phyloP scores from a whole-genome alignment of 768 basidiomycete species.

The Mycena rosella region DNA sequence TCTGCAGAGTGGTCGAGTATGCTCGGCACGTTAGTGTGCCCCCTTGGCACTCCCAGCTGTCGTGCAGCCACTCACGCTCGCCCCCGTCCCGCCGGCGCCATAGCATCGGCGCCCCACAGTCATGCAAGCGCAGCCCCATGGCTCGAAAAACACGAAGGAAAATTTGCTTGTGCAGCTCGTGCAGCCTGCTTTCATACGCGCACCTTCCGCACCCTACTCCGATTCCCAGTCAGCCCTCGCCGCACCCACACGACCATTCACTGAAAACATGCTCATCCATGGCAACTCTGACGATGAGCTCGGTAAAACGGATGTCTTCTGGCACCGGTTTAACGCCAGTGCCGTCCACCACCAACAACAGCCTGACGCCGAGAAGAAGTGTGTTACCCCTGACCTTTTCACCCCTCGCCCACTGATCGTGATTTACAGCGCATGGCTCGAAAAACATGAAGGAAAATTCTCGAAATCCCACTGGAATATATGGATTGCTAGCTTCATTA shows the following conservation, averaged over 20 bases:
- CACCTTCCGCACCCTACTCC: slow-evolving; percentile 8
- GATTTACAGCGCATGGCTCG: slow-evolving; percentile 28
- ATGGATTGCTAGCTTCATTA: slow-evolving; percentile 29
- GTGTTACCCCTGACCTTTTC: neutral
- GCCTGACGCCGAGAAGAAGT: slow-evolving; percentile 33
- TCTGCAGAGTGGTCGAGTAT: too few species aligned
- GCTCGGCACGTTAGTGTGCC: too few species aligned
- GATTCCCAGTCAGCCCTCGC: slow-evolving; percentile 23
- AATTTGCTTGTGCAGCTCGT: slow-evolving; percentile 19
- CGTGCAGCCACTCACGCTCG: too few species aligned
- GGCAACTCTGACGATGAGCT: slow-evolving; percentile 34
- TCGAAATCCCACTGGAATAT: slow-evolving; percentile 16
- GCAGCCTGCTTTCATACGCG: slow-evolving; percentile 14
- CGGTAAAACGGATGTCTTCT: slow-evolving; percentile 27
- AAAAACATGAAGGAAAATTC: slow-evolving; percentile 31
- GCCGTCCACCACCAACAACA: slow-evolving; percentile 18
- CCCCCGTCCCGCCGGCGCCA: too few species aligned
- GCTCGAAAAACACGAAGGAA: too few species aligned
- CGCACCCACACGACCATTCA: slow-evolving; percentile 3
- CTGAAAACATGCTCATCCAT: slow-evolving; percentile 29
- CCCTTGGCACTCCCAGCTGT: too few species aligned
- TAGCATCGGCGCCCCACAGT: too few species aligned
- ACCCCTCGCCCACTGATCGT: neutral
- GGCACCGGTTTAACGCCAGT: slow-evolving; percentile 36
- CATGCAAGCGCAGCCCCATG: too few species aligned